phyloP scores from a whole-genome alignment of 2,329 filamentous ascomycete genomes.

The Colletotrichum tanaceti region DNA sequence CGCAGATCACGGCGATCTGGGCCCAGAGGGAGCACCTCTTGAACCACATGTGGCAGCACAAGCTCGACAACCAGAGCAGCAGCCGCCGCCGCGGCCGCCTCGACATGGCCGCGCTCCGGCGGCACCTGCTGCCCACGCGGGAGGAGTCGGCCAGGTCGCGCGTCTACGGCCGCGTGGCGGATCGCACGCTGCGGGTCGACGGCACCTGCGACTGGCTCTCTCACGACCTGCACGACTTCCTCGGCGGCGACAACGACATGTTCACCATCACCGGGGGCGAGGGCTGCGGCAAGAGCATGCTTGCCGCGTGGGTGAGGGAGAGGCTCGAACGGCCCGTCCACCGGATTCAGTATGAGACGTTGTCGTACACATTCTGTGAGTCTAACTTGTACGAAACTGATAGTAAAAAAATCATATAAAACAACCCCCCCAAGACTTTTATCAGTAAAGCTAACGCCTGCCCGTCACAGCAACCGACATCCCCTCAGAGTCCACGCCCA shows the following conservation, averaged over 20 bases:
- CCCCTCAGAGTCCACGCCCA: constrained; percentile 46
- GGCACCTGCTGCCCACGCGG: constrained; percentile 46
- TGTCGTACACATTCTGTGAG: constrained; percentile 54
- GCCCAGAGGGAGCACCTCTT: constrained; percentile 48
- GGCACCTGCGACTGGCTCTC: constrained; percentile 56
- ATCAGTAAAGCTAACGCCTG: background rate
- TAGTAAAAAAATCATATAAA: too few species aligned
- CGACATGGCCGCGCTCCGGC: constrained; percentile 48
- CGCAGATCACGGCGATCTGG: constrained; percentile 51
- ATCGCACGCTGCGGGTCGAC: constrained; percentile 52
- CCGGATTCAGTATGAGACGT: constrained; percentile 49
- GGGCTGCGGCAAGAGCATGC: constrained; percentile 52
- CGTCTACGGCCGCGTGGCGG: constrained; percentile 52
- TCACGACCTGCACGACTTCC: constrained; percentile 50
- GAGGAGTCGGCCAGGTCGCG: constrained; percentile 45
- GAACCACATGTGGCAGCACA: constrained; percentile 51
- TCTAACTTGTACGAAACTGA: too few species aligned
- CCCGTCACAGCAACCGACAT: constrained; percentile 48
- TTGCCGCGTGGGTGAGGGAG: constrained; percentile 55
- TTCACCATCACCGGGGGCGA: constrained; percentile 51
- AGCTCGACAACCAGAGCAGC: constrained; percentile 46
- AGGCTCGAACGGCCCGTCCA: constrained; percentile 53
- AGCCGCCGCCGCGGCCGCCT: too few species aligned
- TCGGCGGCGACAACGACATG: constrained; percentile 49
- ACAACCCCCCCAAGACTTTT: too few species aligned